Evolutionary conservation across 2,329 filamentous ascomycete species (phyloP), one percentile per base, ranked within the genome.

Genomic region (Neophaeococcomyces mojaviensis): DNA sequence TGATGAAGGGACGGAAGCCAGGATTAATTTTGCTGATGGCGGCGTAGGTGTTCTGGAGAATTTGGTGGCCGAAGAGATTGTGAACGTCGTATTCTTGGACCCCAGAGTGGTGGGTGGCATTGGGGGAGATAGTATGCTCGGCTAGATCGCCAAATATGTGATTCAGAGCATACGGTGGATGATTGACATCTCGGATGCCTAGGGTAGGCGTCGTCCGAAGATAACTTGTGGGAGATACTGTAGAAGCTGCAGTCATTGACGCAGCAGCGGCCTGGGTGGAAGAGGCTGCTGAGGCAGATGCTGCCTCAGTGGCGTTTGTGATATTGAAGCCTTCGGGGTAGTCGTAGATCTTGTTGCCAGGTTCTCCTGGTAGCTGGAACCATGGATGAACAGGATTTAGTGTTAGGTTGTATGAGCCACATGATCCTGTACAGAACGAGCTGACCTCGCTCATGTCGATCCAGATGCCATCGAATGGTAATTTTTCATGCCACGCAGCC

Each of bases 81-180:
- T 94, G 88, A 20, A 86, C 78, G 59, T 94, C 54, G 59, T 94
- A 94, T 60, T 94, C 84, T 33, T 78, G 62, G 1, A 78, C 71
- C 3, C 85, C 86, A 55, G 86, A 84, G 37, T 77, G 70, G 58
- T 92, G 85, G 2, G 83, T 88, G 0, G 86, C 82, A 57, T 92
- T 88, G 4, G 86, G 85, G 49, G 78, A 81, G 20, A 89, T 73
- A 1, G 86, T 84, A 56, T 86, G 79, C 2, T 82, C 79, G 13
- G 78, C 81, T 18, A 90, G 72, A 57, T 86, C 84, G 13, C 83
- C 84, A 35, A 84, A 74, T 33, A 80, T 76, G 60, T 89, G 78
- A 61, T 88, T 81, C 59, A 90, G 82, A 4, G 79, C 77, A 57
- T 90, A 92, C 2, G 86, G 83, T 18, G 86, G 86, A 55, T 81